Base-by-base conservation (phyloP, 1,139 yeast species). In the Taphrina populina region DNA sequence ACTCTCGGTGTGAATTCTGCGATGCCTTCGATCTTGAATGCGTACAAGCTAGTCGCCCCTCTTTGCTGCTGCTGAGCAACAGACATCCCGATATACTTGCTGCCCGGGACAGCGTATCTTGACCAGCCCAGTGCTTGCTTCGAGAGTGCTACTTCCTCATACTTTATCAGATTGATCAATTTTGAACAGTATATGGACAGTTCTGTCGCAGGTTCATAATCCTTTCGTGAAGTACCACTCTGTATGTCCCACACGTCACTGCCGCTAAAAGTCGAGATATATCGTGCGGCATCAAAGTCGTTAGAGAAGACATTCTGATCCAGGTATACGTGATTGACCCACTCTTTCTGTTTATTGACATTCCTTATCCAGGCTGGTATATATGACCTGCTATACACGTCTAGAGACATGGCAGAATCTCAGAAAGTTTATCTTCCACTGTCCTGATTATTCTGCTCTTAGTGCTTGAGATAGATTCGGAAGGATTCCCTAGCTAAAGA, bases 1-100 rank as follows among this genome's bases (percentile, higher is more conserved):
- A 57, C 62, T 7, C 51, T 40, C 6, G 62, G 62, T 2, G 62
- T 59, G 29, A 55, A 60, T 15, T 60, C 62, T n/a, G 52, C 56
- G 27, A 60, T 54, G 5, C 62, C 62, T 2, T 60, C 61, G 13
- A 30, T 8, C 17, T n/a, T 33, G 36, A n/a, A n/a, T n/a, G 13
- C 6, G 36, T 33, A n/a, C 8, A 8, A 6, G 13, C 13, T 7
- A n/a, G 17, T 33, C 36, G 13, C 10, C 27, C 5, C 17, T 10
- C 36, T 33, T 7, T 7, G 36, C 8, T n/a, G n/a, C n/a, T n/a
- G n/a, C n/a, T n/a, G n/a, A n/a, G n/a, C n/a, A n/a, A n/a, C n/a
- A n/a, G n/a, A n/a, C n/a, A n/a, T n/a, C n/a, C n/a, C n/a, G n/a
- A n/a, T n/a, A n/a, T n/a, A n/a, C n/a, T n/a, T n/a, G n/a, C n/a